These are phyloP conservation scores for Aspergillus asperescens DNA, from an alignment of 495 filamentous ascomycete species.

Conservation along the genomic window DNA sequence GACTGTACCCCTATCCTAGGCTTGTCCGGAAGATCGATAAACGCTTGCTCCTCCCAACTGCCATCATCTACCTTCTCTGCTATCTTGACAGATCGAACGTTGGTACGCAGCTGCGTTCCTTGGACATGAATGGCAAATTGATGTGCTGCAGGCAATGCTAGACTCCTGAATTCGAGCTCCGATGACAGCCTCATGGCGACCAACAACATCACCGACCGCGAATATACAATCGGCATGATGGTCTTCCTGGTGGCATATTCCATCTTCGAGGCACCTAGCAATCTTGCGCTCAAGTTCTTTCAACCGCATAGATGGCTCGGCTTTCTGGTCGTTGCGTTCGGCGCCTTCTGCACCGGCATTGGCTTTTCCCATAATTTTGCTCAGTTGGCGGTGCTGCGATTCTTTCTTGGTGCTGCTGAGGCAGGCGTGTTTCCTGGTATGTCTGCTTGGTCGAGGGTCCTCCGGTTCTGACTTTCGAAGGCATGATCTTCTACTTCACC, in stretches of 20 bases:
- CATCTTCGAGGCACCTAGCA: neutral
- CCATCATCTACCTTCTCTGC: slow-evolving; percentile 58
- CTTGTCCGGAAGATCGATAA: slow-evolving; percentile 56
- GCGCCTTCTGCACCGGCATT: neutral
- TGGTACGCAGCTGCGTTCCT: slow-evolving; percentile 28
- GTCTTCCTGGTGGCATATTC: slow-evolving; percentile 4
- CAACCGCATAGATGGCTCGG: neutral
- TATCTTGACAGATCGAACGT: slow-evolving; percentile 65
- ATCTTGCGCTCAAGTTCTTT: neutral
- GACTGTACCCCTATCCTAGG: slow-evolving; percentile 26
- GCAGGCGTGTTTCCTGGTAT: slow-evolving; percentile 2
- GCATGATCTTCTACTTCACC: slow-evolving; percentile 1
- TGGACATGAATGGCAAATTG: neutral
- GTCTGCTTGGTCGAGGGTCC: neutral
- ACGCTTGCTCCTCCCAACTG: slow-evolving; percentile 52
- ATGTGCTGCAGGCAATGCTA: slow-evolving; percentile 47
- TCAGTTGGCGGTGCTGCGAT: neutral
- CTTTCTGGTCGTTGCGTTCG: neutral
- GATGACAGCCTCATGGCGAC: slow-evolving; percentile 57
- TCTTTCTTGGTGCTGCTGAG: neutral
- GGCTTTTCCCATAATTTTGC: neutral
- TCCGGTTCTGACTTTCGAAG: neutral
- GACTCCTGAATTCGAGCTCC: slow-evolving; percentile 54
- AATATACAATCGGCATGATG: slow-evolving; percentile 38
- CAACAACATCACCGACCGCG: slow-evolving; percentile 54